These are phyloP conservation scores for Sphagnum fallax DNA, from an alignment of 228 moss, liverwort and hornwort species.

Conservation along the genomic window DNA sequence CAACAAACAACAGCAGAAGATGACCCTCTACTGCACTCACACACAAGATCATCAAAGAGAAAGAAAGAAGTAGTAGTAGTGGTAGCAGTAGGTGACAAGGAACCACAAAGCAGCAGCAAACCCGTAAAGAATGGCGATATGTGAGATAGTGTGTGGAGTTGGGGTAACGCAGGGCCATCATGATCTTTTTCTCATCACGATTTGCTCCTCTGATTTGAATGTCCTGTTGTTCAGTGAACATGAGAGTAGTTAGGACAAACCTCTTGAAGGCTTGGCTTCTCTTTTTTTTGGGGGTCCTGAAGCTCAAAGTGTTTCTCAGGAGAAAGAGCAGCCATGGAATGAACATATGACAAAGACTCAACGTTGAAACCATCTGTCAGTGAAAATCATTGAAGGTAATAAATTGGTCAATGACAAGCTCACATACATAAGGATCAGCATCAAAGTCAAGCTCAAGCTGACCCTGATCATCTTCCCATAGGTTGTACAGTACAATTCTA, in stretches of 20 bases:
- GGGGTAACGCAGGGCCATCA: constrained; percentile 37
- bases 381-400: too few relatives aligned
- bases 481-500: constrained; percentile 34
- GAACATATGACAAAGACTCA: too few relatives aligned
- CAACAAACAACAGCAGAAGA: too few relatives aligned
- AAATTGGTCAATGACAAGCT: too few relatives aligned
- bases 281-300: not conserved
- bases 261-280: not conserved
- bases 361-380: too few relatives aligned
- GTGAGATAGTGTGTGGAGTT: constrained; percentile 42
- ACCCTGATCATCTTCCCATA: constrained; percentile 54
- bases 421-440: constrained; percentile 33
- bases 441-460: constrained; percentile 49
- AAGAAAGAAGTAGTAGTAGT: too few relatives aligned
- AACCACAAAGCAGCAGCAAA: not conserved
- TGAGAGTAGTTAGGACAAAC: too few relatives aligned
- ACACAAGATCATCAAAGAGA: too few relatives aligned
- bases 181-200: constrained; percentile 48
- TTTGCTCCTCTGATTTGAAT: constrained; percentile 52
- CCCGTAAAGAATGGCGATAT: constrained; percentile 45
- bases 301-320: too few relatives aligned
- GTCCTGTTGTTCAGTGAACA: constrained; percentile 16
- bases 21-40: too few relatives aligned
- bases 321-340: too few relatives aligned
- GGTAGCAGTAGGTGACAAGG: too few relatives aligned